Evolutionary conservation across 73 alveolate species (phyloP).

Genomic region (Tetrahymena malaccensis): DNA sequence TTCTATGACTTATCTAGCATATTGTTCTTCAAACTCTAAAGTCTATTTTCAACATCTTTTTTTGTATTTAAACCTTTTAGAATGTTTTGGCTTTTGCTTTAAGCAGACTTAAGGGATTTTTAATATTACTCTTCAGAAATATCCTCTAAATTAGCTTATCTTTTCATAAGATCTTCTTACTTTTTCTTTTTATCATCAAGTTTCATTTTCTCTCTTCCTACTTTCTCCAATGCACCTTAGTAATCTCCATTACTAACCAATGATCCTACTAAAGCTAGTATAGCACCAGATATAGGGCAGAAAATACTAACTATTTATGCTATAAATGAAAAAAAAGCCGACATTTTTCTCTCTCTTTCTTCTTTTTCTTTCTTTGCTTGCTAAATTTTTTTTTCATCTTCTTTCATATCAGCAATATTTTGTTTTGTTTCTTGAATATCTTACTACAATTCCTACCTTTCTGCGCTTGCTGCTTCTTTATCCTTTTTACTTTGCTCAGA

Average conservation of each 20-base stretch:
- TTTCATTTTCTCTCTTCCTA: neutral
- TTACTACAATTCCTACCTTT: no score
- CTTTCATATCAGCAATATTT: neutral
- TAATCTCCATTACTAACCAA: neutral
- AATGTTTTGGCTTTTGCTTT: neutral
- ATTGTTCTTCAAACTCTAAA: neutral
- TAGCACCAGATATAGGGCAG: neutral
- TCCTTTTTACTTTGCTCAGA: neutral
- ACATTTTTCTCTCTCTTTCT: neutral
- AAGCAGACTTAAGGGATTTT: neutral
- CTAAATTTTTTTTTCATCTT: neutral
- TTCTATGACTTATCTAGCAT: neutral
- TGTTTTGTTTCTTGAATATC: neutral
- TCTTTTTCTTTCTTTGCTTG: neutral
- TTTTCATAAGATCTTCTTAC: neutral
- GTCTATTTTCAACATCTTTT: neutral
- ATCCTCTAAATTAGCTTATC: neutral
- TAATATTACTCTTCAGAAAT: neutral
- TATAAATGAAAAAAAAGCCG: no score
- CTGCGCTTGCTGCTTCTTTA: neutral
- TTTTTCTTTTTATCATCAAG: neutral
- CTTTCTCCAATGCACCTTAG: neutral
- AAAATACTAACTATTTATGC: neutral
- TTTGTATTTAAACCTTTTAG: neutral
- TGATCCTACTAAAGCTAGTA: neutral